Evolutionary conservation across 257 asterid species (phyloP).

Genomic region (Fraxinus pennsylvanica): DNA sequence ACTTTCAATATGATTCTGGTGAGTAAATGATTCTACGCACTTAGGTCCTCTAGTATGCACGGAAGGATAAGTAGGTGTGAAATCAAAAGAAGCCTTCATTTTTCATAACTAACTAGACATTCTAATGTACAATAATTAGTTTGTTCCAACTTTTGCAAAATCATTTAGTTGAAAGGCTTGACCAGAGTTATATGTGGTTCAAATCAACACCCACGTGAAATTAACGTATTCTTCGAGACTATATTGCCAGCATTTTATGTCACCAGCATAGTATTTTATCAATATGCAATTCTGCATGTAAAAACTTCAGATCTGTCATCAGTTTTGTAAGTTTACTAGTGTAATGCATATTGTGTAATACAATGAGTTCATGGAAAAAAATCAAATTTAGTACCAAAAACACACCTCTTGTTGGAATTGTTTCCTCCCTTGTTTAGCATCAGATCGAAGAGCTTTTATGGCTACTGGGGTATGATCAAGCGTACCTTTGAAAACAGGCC

Average conservation of each 20-base stretch:
- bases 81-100: neutral
- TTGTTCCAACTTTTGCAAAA: neutral
- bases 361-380: neutral
- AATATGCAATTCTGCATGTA: neutral
- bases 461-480: conserved; percentile 88
- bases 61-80: neutral
- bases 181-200: neutral
- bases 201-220: neutral
- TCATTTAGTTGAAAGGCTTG: neutral
- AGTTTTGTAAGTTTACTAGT: neutral
- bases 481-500: conserved; percentile 73
- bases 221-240: neutral
- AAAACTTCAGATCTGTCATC: neutral
- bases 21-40: neutral
- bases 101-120: conserved; percentile 1
- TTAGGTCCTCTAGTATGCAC: neutral
- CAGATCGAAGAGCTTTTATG: conserved; percentile 71
- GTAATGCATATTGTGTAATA: neutral
- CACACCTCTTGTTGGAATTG: conserved; percentile 88
- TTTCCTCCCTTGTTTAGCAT: conserved; percentile 74
- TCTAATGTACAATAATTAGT: neutral
- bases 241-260: too few species aligned
- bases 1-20: neutral
- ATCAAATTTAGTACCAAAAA: neutral
- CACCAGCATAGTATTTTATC: too few species aligned